A percentile compares a stretch with the other conserved stretches of the same genome.
Conservation (phyloP, 352 stramenopile genomes). For the Pythium guiyangense region DNA sequence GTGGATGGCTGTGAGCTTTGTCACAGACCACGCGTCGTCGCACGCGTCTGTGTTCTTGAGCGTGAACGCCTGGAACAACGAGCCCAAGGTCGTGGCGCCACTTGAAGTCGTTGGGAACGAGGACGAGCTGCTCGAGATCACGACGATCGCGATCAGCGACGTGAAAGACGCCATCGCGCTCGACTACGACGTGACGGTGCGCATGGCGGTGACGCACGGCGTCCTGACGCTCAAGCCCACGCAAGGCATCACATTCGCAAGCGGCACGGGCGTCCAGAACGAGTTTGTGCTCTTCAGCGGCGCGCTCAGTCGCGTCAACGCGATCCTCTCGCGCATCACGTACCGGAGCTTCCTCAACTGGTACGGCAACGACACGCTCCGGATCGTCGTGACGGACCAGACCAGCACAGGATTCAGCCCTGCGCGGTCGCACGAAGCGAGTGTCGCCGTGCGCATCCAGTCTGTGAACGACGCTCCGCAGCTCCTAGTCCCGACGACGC, state of each 20-base stretch:
- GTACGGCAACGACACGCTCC: conserved; percentile 61
- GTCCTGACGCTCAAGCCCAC: conserved; percentile 46
- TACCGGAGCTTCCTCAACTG: conserved; percentile 70
- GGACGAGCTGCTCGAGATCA: conserved; percentile 41
- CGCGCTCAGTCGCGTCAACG: conserved; percentile 52
- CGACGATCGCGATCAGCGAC: conserved; percentile 41
- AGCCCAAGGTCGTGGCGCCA: conserved; percentile 44
- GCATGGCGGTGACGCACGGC: conserved; percentile 50
- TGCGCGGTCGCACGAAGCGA: conserved; percentile 27
- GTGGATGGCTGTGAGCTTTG: conserved; percentile 65
- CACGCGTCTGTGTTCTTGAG: conserved; percentile 68
- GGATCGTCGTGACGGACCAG: conserved; percentile 56
- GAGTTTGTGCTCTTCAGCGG: conserved; percentile 67
- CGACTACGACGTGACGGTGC: conserved; percentile 59
- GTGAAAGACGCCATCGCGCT: conserved; percentile 40
- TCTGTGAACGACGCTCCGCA: conserved; percentile 65
- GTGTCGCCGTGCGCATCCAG: conserved; percentile 29
- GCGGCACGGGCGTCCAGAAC: conserved; percentile 39
- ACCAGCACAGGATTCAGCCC: conserved; percentile 51
- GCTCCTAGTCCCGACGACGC: conserved; percentile 40
- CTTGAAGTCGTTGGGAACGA: conserved; percentile 31
- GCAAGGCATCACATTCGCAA: conserved; percentile 55
- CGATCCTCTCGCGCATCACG: conserved; percentile 33
- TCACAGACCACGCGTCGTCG: conserved; percentile 58
- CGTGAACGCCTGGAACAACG: conserved; percentile 69